Base-by-base conservation (phyloP, 2,329 filamentous ascomycete genomes). In the Arthrocladium fulminans region DNA sequence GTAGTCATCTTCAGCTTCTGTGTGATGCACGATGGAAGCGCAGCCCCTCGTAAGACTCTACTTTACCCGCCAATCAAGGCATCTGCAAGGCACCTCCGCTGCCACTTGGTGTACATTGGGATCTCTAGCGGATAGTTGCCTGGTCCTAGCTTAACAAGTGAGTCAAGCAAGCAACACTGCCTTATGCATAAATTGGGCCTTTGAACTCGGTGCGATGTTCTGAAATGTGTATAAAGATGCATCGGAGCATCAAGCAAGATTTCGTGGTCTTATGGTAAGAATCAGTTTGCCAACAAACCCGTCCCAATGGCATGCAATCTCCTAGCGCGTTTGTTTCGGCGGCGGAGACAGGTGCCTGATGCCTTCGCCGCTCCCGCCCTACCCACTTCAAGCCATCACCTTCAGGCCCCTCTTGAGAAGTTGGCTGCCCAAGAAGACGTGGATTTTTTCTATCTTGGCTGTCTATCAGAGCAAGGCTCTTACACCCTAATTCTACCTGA, bases 361-460 rank as follows among this genome's bases (percentile, higher is more conserved):
- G 15, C 41, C 15, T 44, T 30, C 9, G 17, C 25, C 41, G 41
- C 41, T 20, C 41, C 41, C 34, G 41, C 41, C 41, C 20, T 32
- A n/a, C 24, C 41, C 25, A 15, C 19, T 17, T 8, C 41, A 34
- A 34, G 19, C 19, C 17, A 44, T 15, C 30, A 44, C 17, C 9
- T 13, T 32, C 27, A 27, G 12, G 27, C 19, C 19, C 41, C 17
- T 5, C 41, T 32, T 20, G 10, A 27, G 24, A 15, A 32, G n/a
- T 13, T 44, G 9, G n/a, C 9, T 9, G 13, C 3, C 27, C 41
- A 34, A 20, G 29, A 34, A 13, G 41, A 44, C 3, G 19, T 25
- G 12, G 41, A 44, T 20, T 23, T 30, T 30, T 44, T 44, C 41
- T 44, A 30, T 27, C 41, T 44, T 44, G 41, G 29, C 15, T 44